Evolutionary conservation across 108 stramenopile genomes (phyloP).

Genomic region (Pseudonitzschia pungens): DNA sequence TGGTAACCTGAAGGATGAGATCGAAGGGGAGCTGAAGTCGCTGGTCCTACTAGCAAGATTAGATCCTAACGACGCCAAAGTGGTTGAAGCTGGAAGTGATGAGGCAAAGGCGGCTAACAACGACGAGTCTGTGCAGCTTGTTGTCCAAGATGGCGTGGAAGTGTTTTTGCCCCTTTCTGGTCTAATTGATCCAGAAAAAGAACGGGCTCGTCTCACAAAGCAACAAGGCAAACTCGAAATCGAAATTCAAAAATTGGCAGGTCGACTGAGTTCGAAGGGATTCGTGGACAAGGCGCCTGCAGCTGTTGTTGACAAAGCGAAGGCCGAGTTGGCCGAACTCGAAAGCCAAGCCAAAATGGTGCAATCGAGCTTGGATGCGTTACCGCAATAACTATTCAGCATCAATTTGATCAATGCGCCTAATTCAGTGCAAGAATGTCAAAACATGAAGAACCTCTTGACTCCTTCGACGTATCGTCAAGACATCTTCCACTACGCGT

Average conservation of each 20-base stretch:
- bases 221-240: conserved; percentile 77
- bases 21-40: conserved; percentile 75
- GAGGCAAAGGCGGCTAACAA: conserved; percentile 57
- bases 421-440: not conserved
- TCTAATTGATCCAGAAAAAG: conserved; percentile 86
- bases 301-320: conserved; percentile 82
- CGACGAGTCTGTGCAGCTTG: conserved; percentile 73
- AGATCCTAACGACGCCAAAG: conserved; percentile 66
- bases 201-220: conserved; percentile 69
- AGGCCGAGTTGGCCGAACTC: conserved; percentile 73
- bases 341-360: conserved; percentile 85
- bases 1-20: conserved; percentile 53
- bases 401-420: not conserved
- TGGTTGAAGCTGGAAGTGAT: conserved; percentile 65
- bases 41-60: conserved; percentile 78
- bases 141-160: conserved; percentile 86
- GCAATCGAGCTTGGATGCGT: conserved; percentile 33
- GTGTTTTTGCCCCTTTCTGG: conserved; percentile 84
- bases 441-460: not conserved
- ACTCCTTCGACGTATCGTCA: too few relatives aligned
- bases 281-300: conserved; percentile 88
- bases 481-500: too few relatives aligned
- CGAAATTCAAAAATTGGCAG: conserved; percentile 77
- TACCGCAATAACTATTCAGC: not conserved
- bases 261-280: conserved; percentile 75